Evolutionary conservation across 129 eudicot genomes (phyloP).

Genomic region (Centella asiatica): DNA sequence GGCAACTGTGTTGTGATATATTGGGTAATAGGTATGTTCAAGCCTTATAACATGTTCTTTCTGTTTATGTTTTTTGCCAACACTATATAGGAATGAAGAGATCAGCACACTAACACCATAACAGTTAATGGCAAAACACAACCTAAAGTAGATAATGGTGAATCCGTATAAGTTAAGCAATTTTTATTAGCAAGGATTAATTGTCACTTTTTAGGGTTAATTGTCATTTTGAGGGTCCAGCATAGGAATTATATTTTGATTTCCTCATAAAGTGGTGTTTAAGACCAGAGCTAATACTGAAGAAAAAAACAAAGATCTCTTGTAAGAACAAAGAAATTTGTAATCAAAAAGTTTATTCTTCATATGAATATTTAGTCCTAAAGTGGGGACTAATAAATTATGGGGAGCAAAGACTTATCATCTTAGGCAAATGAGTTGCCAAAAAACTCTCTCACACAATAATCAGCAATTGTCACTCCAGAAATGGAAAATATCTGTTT

Average conservation of each 20-base stretch:
- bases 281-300: background rate
- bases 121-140: background rate
- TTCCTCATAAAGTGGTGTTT: background rate
- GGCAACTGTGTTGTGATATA: background rate
- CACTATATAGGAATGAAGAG: background rate
- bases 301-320: background rate
- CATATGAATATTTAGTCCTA: background rate
- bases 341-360: background rate
- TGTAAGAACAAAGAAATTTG: background rate
- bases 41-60: background rate
- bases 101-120: background rate
- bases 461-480: too few relatives aligned
- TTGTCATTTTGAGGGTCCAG: too few relatives aligned
- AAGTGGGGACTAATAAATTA: background rate
- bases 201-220: too few relatives aligned
- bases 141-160: background rate
- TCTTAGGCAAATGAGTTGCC: background rate
- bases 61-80: background rate
- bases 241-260: background rate
- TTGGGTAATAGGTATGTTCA: too few relatives aligned
- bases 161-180: background rate
- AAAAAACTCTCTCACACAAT: background rate
- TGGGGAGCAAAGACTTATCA: background rate
- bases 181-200: too few relatives aligned
- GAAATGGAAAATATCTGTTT: background rate